Conservation (phyloP, 1,284 basidiomycete species). For the Cryptococcus sp. region DNA sequence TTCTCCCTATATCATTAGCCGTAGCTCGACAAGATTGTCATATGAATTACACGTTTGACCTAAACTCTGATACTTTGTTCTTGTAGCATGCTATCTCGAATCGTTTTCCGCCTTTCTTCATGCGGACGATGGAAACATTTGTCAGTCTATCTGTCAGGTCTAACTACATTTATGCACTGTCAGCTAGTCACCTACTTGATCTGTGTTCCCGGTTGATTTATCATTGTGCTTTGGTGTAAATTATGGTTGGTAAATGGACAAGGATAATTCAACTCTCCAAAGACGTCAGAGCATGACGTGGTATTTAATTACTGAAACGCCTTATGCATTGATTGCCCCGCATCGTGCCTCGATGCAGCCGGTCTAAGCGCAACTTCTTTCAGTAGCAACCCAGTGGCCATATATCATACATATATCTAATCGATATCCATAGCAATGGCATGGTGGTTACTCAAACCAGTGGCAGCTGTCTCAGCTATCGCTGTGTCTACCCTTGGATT, state of each 20-base stretch:
- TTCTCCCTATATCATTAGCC: slow-evolving; percentile 61
- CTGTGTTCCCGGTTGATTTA: slow-evolving; percentile 40
- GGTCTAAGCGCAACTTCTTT: neutral
- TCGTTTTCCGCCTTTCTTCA: slow-evolving; percentile 95
- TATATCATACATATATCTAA: too few species aligned
- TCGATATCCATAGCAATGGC: too few species aligned
- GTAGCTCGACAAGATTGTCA: neutral
- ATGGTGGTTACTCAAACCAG: slow-evolving; percentile 36
- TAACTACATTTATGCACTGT: neutral
- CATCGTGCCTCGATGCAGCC: neutral
- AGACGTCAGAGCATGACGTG: too few species aligned
- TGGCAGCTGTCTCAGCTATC: slow-evolving; percentile 40
- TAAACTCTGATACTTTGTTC: slow-evolving; percentile 97
- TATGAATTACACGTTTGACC: slow-evolving; percentile 69
- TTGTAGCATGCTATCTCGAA: slow-evolving; percentile 99
- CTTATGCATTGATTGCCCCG: neutral
- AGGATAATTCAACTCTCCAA: too few species aligned
- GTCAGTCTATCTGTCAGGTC: slow-evolving; percentile 61
- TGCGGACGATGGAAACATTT: slow-evolving; percentile 90
- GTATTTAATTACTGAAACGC: too few species aligned
- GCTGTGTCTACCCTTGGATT: slow-evolving; percentile 39
- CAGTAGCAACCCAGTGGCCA: too few species aligned
- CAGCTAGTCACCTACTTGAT: slow-evolving; percentile 31
- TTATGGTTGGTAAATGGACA: too few species aligned
- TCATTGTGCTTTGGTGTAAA: slow-evolving; percentile 11